Evolutionary conservation across 441 rosid genomes (phyloP), one percentile per base, ranked within the genome.

Genomic region (Kokia cookei): DNA sequence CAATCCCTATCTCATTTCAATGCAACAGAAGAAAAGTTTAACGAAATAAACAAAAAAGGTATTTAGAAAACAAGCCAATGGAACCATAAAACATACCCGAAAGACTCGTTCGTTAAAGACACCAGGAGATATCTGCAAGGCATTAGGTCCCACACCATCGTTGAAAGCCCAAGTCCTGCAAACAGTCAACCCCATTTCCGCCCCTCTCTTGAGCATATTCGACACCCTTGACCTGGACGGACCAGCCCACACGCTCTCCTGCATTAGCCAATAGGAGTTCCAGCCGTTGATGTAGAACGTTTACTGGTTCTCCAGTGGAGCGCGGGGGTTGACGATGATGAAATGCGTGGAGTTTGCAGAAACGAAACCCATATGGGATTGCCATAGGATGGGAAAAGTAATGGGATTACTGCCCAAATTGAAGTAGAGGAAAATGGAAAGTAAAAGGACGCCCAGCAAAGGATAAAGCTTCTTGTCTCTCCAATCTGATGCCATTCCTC

Each of bases 101-200:
- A 72, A 72, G 32, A 61, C 75, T 60, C 69, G 47, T 27, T 72
- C 75, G 48, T 61, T 72, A 53, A 72, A 72, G 47, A 60, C 59
- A 2, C 88, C 88, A 27, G 88, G 90, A 45, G 81, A 80, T 57
- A 77, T 69, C 84, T 86, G 90, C 75, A 86, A 40, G 9, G 79
- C 63, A 71, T 73, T 71, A 72, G 79, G 74, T 6, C 78, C 84
- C n/a, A 42, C 29, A 13, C 88, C 86, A 68, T 86, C 86, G 59
- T 81, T 84, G 73, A 86, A 84, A 57, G 88, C 90, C 90, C 90
- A 84, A 57, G 88, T 86, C 77, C 86, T 69, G 73, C 90, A 86
- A 43, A 86, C 85, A 27, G 79, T 84, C 85, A 86, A 51, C 57
- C 90, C 88, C 86, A 84, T 70, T 55, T 81, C 57, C 0, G 67